A percentile compares a stretch with the other conserved stretches of the same genome.
Conservation (phyloP, 1,139 yeast genomes). For the Zygoascus sp. region DNA sequence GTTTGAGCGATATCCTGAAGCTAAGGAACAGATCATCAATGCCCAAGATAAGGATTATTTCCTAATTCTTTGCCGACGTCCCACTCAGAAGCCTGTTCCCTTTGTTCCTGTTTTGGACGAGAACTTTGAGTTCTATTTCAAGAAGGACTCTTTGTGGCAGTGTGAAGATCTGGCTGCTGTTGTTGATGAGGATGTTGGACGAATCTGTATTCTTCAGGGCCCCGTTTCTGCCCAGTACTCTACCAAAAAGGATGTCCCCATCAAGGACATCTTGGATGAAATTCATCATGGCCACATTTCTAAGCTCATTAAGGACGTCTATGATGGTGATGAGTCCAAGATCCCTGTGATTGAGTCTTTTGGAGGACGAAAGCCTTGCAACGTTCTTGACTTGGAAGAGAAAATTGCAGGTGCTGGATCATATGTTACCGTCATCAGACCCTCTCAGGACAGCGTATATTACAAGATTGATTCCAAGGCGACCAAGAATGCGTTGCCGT, state of each 20-base stretch:
- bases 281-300: constrained; percentile 88
- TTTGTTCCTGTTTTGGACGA: constrained; percentile 94
- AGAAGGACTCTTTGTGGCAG: constrained; percentile 99
- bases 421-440: constrained; percentile 32
- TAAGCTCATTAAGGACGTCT: constrained; percentile 63
- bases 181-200: constrained; percentile 91
- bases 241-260: constrained; percentile 83
- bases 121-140: constrained; percentile 91
- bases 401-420: constrained; percentile 27
- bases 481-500: constrained; percentile 33
- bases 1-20: constrained; percentile 64
- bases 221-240: constrained; percentile 97
- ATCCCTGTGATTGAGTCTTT: constrained; percentile 90
- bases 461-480: constrained; percentile 51
- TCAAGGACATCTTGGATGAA: constrained; percentile 79
- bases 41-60: constrained; percentile 96
- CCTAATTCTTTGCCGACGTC: constrained; percentile 76
- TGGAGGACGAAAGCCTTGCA: constrained; percentile 51
- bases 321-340: constrained; percentile 60
- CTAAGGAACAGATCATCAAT: constrained; percentile 76
- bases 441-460: constrained; percentile 40
- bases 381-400: constrained; percentile 36
- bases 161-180: constrained; percentile 96
- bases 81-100: constrained; percentile 94
- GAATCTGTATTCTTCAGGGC: constrained; percentile 97